Base-by-base conservation (phyloP, 2,329 filamentous ascomycete species). In the Rutstroemia sp. region DNA sequence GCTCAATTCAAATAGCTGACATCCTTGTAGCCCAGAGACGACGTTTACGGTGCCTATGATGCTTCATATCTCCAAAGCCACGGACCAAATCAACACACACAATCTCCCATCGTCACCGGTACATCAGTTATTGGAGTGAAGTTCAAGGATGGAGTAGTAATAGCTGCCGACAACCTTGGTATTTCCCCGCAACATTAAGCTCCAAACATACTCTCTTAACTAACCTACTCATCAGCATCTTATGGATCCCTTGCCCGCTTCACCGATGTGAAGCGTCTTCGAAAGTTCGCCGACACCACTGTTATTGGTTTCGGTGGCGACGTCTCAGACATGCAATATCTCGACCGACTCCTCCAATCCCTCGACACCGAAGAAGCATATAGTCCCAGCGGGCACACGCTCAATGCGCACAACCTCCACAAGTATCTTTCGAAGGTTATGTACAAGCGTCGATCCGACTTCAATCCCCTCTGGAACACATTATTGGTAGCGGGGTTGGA, bases 241-340 rank as follows among this genome's bases (percentile, higher is more conserved):
- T 99, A 99, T 74, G 94, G 94, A 72, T 96, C 94, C 57, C 88
- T 92, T 64, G 92, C 94, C 59, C 90, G 94, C 70, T 99, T 97
- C 81, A 92, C 89, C 68, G 88, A 96, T 73, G 90, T 97, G 71
- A 95, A 96, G 77, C 92, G 94, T 70, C 86, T 99, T 64, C 90
- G 90, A 67, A 81, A 84, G 66, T 97, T 97, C 75, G 89, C 91
- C 75, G 80, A 85, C 63, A 83, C 86, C 63, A 86, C 90, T 30
- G 82, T 97, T 59, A 80, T 99, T 69, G 94, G 94, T 68, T 95
- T 97, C 76, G 90, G 91, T 72, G 94, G 94, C 72, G 94, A 99
- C 77, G 87, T 99, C 67, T 95, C 89, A 63, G 94, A 99, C 78
- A 97, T 99, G 94, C 94, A 99, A 78, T 95, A 95, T 78, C 84